Conservation (phyloP, 306 rosid species). For the Lathyrus tuberosus region DNA sequence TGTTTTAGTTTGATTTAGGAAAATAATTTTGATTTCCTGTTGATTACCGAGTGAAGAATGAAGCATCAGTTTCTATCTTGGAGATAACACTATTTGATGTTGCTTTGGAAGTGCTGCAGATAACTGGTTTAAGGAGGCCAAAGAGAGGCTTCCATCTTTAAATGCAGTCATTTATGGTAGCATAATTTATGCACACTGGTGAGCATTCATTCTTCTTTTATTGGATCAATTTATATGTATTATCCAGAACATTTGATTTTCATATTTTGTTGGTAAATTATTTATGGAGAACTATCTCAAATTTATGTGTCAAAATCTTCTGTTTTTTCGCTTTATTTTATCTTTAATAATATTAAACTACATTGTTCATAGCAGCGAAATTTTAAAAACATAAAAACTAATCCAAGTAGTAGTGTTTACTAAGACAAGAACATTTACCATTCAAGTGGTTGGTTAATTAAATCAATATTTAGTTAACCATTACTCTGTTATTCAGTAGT, state of each 20-base stretch:
- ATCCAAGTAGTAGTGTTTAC: not conserved
- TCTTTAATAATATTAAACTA: conserved; percentile 15
- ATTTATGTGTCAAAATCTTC: conserved; percentile 15
- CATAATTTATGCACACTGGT: conserved; percentile 94
- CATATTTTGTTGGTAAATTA: conserved; percentile 5
- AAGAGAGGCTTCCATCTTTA: conserved; percentile 66
- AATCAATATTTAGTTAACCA: conserved; percentile 18
- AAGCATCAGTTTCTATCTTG: conserved; percentile 23
- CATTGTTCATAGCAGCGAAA: not conserved
- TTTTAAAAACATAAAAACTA: not conserved
- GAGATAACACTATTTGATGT: conserved; percentile 53
- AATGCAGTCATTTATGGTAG: conserved; percentile 88
- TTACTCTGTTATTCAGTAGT: conserved; percentile 16
- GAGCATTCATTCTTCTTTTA: conserved; percentile 42
- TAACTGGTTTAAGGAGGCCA: conserved; percentile 90
- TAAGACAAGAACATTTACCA: not conserved
- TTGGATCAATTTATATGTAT: conserved; percentile 20
- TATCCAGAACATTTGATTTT: conserved; percentile 13
- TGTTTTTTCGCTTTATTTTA: not conserved
- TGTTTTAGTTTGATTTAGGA: conserved; percentile 26
- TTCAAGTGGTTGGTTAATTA: conserved; percentile 19
- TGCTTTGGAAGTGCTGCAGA: conserved; percentile 95
- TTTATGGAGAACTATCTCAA: conserved; percentile 4
- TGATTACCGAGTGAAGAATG: conserved; percentile 20
- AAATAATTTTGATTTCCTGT: conserved; percentile 30